Conservation (phyloP, 164 flowering plant species). For the Dillenia suffruticosa region DNA sequence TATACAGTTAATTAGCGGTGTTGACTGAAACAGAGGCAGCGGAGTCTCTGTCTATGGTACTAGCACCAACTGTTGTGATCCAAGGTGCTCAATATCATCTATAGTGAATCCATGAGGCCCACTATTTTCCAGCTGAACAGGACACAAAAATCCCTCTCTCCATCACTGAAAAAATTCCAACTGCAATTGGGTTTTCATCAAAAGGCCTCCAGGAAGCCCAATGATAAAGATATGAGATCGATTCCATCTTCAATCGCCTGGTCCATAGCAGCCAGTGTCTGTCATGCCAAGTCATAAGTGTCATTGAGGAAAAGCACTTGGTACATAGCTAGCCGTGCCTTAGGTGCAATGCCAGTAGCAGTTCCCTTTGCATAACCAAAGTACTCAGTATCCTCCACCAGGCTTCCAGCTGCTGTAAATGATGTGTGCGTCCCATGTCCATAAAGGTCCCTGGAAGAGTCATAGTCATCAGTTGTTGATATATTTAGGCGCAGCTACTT, state of each 20-base stretch:
- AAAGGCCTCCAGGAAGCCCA: slow-evolving; percentile 1
- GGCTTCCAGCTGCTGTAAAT: neutral
- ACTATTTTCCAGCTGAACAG: slow-evolving; percentile 15
- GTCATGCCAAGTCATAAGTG: neutral
- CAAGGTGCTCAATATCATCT: slow-evolving; percentile 19
- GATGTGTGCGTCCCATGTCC: neutral
- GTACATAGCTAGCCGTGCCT: slow-evolving; percentile 12
- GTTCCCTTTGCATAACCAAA: neutral
- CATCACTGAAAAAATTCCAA: slow-evolving; percentile 16
- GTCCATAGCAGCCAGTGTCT: slow-evolving; percentile 18
- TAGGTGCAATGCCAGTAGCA: slow-evolving; percentile 6
- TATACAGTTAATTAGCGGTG: slow-evolving; percentile 11
- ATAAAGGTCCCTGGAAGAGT: neutral
- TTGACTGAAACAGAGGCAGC: slow-evolving; percentile 11
- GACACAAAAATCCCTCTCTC: slow-evolving; percentile 26
- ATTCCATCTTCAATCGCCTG: slow-evolving; percentile 21
- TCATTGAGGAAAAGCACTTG: slow-evolving; percentile 4
- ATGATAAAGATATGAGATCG: slow-evolving; percentile 15
- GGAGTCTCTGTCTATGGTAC: slow-evolving; percentile 16
- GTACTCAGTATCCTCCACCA: neutral
- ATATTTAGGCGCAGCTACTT: slow-evolving; percentile 7
- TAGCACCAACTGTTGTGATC: slow-evolving; percentile 22
- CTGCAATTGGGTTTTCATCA: slow-evolving; percentile 3
- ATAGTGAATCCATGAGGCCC: slow-evolving; percentile 12
- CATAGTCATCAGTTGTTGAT: neutral